Evolutionary conservation across 2,329 filamentous ascomycete genomes (phyloP).

Genomic region (Aaosphaeria arxii): DNA sequence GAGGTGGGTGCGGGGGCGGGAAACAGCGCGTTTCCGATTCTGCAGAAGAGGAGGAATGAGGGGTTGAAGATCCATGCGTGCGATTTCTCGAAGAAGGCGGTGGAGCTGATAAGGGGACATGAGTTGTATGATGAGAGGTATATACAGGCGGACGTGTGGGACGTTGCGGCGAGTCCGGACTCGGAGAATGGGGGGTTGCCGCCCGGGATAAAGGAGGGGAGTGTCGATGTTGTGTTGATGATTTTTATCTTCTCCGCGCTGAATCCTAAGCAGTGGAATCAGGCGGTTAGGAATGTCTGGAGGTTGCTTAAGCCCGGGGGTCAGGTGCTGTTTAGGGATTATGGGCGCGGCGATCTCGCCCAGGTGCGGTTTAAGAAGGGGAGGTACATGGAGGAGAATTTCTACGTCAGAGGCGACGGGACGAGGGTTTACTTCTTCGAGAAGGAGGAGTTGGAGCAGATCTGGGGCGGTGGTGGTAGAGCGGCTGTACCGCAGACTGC

Average conservation of each 20-base stretch:
- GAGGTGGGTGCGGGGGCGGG: constrained; percentile 95
- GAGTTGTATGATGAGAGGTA: constrained; percentile 68
- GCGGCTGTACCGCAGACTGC: background rate
- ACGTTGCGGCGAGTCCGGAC: constrained; percentile 57
- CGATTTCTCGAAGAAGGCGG: constrained; percentile 93
- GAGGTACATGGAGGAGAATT: constrained; percentile 91
- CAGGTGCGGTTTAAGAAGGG: constrained; percentile 98
- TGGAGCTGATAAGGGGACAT: constrained; percentile 84
- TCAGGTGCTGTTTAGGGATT: constrained; percentile 93
- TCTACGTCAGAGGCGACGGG: constrained; percentile 92
- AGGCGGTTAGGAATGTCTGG: constrained; percentile 77
- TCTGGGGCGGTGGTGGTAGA: constrained; percentile 63
- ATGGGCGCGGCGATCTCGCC: constrained; percentile 90
- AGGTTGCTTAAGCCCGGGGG: constrained; percentile 86
- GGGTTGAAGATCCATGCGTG: constrained; percentile 84
- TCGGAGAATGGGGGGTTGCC: constrained; percentile 61
- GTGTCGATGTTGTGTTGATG: constrained; percentile 87
- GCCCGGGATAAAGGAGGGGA: constrained; percentile 71
- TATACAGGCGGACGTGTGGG: constrained; percentile 93
- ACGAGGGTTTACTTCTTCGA: constrained; percentile 98
- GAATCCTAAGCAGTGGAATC: constrained; percentile 77
- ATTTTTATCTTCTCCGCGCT: constrained; percentile 97
- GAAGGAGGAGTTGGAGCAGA: constrained; percentile 71
- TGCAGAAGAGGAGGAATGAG: constrained; percentile 79
- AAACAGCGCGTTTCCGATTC: constrained; percentile 91